Evolutionary conservation across 495 filamentous ascomycete genomes (phyloP), one percentile per base, ranked within the genome.

Genomic region (Penicillium turbatum): DNA sequence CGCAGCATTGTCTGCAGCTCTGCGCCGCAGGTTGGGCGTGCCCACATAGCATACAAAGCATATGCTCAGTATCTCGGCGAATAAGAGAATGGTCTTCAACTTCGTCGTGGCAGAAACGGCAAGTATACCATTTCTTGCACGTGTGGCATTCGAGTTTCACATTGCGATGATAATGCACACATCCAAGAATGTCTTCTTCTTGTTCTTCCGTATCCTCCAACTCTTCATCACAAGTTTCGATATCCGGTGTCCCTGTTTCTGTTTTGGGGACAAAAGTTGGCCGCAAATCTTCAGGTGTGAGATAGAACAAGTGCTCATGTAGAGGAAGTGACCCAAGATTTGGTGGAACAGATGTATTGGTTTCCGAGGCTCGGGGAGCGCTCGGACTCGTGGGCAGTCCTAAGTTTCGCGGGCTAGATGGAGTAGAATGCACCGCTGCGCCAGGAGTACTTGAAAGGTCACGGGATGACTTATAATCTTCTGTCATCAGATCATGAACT

Each of bases 1-100:
- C 81, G 30, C 83, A 86, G 68, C 93, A 99, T 17, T 83, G 65
- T 35, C 74, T 69, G 68, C 93, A 99, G 36, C 81, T 77, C 53
- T 93, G 87, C 29, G 80, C 80, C 12, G 90, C 95, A 43, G 83
- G 82, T 62, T 99, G 93, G 10, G 93, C 84, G 60, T 84, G 85
- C 10, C 85, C 85, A 72, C 93, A 99, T 27, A 92, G 78, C 93
- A 99, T 99, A 73, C 93, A 99, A 17, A 97, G 78, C 93, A 99
- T 99, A 66, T 97, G 86, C 70, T 87, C 86, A 24, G 92, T 97
- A 55, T 87, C 86, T 44, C 81, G 82, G 40, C 93, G 84, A 61
- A 87, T 81, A 50, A 99, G 76, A 60, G 72, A 76, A 71, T 98
- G 93, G 62, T 90, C 85, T 66, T 97, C 88, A 19, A 78, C 80